A percentile compares a stretch with the other conserved stretches of the same genome.
phyloP scores from a whole-genome alignment of 768 basidiomycete genomes.

The Leccinum arenicola region DNA sequence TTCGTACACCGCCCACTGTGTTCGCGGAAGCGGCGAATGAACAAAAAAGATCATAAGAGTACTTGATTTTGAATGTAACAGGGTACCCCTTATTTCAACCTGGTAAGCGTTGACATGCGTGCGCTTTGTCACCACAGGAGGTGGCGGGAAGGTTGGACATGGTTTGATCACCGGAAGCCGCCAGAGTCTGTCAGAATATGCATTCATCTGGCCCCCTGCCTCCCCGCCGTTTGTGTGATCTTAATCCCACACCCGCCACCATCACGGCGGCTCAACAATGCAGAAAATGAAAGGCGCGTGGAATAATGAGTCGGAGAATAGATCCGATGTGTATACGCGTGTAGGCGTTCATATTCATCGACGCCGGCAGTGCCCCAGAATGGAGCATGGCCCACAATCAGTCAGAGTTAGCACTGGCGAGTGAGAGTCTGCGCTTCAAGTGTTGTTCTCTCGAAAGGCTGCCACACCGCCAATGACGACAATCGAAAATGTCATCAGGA shows the following conservation, averaged over 20 bases:
- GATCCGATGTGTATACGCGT: not conserved
- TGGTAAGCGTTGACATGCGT: not conserved
- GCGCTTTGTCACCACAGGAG: not conserved
- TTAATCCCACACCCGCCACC: constrained; percentile 1
- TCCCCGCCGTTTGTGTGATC: not conserved
- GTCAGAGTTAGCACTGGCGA: not conserved
- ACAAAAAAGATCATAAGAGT: not conserved
- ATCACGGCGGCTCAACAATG: constrained; percentile 2
- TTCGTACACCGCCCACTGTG: not conserved
- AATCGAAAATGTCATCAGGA: constrained; percentile 10
- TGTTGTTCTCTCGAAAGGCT: not conserved
- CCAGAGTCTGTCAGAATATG: not conserved
- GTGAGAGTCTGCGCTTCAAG: not conserved
- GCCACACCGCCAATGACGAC: constrained; percentile 10
- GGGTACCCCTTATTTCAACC: not conserved
- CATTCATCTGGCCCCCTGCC: not conserved
- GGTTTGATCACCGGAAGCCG: constrained; percentile 7
- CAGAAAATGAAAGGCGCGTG: constrained; percentile 16
- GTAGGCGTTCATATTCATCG: constrained; percentile 14
- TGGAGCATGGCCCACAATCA: not conserved
- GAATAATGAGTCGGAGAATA: not conserved
- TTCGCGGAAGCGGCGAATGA: not conserved
- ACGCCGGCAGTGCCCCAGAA: not conserved
- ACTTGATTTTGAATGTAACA: not conserved
- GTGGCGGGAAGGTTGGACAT: not conserved